Conservation (phyloP, 208 protist species). For the Trypanosoma boissoni region DNA sequence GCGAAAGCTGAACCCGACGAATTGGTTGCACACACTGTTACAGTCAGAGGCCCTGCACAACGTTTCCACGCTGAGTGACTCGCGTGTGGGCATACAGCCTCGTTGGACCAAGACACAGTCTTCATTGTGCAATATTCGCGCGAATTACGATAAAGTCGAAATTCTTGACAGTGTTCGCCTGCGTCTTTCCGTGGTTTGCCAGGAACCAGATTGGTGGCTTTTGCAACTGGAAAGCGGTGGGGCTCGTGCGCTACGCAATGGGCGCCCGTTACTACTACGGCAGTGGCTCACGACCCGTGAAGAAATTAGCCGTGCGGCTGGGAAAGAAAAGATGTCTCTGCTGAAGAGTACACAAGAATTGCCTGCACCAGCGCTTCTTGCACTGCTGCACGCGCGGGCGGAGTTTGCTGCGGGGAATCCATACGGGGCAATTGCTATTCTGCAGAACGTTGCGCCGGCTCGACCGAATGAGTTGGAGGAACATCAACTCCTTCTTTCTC, state of each 20-base stretch:
- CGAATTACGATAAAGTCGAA: slow-evolving; percentile 17
- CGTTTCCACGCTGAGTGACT: slow-evolving; percentile 17
- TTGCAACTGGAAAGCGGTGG: slow-evolving; percentile 19
- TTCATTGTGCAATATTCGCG: slow-evolving; percentile 10
- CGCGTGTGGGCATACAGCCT: no score
- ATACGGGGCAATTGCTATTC: slow-evolving; percentile 28
- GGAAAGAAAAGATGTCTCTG: no score
- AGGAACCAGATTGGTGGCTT: slow-evolving; percentile 28
- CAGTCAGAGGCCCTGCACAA: slow-evolving; percentile 51
- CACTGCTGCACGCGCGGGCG: slow-evolving; percentile 24
- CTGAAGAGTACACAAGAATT: slow-evolving; percentile 2
- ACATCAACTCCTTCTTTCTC: slow-evolving; percentile 11
- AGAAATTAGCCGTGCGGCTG: no score
- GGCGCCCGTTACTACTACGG: slow-evolving; percentile 17
- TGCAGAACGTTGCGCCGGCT: slow-evolving; percentile 14
- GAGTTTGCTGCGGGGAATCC: slow-evolving; percentile 27
- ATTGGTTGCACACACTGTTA: slow-evolving; percentile 32
- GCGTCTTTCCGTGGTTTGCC: slow-evolving; percentile 14
- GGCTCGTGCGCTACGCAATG: slow-evolving; percentile 14
- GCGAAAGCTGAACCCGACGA: slow-evolving; percentile 30
- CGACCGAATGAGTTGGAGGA: background rate
- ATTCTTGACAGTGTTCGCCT: slow-evolving; percentile 24
- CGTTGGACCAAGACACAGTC: background rate
- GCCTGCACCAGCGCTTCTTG: slow-evolving; percentile 19
- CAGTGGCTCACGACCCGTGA: slow-evolving; percentile 26